phyloP scores from a whole-genome alignment of 116 monocot species.

The Trichopus zeylanicus region DNA sequence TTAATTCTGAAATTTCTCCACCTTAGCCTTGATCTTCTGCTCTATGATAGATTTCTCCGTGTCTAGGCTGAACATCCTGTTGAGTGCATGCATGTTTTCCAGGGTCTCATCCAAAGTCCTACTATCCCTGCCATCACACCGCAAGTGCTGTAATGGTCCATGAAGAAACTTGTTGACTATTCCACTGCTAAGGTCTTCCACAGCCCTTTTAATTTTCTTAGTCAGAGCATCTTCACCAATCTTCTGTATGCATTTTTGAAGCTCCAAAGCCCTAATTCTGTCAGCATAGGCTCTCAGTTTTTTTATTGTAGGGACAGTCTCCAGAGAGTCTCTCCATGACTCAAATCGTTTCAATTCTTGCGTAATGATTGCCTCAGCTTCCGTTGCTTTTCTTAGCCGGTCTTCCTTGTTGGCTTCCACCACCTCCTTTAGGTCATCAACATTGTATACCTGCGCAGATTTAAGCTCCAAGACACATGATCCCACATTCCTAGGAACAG shows the following conservation, averaged over 20 bases:
- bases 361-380: conserved; percentile 46
- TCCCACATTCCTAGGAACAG: conserved; percentile 63
- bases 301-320: conserved; percentile 74
- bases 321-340: conserved; percentile 65
- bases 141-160: conserved; percentile 64
- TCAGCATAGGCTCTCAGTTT: conserved; percentile 48
- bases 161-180: conserved; percentile 70
- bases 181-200: conserved; percentile 46
- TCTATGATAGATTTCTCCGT: conserved; percentile 52
- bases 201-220: conserved; percentile 46
- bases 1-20: conserved; percentile 38
- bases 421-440: conserved; percentile 65
- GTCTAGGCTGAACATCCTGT: conserved; percentile 56
- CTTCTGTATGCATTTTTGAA: conserved; percentile 53
- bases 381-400: conserved; percentile 50
- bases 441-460: conserved; percentile 41
- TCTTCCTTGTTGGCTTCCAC: conserved; percentile 72
- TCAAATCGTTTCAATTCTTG: conserved; percentile 54
- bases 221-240: conserved; percentile 53
- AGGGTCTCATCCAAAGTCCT: conserved; percentile 51
- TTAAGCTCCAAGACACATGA: conserved; percentile 30
- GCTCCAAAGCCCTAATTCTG: conserved; percentile 38
- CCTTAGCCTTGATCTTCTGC: conserved; percentile 57
- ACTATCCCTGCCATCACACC: conserved; percentile 53
- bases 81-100: conserved; percentile 71